Conservation (phyloP, 2,329 filamentous ascomycete species). For the Cytospora mali region DNA sequence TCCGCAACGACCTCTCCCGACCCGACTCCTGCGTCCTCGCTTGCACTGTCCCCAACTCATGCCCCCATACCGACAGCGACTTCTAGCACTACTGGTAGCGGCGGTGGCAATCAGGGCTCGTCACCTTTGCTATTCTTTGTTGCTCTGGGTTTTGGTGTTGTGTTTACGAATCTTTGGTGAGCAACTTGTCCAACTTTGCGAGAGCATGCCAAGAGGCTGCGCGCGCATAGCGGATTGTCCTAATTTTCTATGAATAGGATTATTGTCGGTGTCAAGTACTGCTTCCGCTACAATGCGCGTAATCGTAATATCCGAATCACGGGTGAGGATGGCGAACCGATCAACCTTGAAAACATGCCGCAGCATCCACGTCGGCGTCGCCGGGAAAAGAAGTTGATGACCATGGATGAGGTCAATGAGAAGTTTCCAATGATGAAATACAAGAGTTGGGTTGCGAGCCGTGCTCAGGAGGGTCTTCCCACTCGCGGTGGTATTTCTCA, state of each 20-base stretch:
- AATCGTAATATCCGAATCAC: constrained; percentile 77
- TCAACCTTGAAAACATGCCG: constrained; percentile 84
- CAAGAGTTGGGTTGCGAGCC: constrained; percentile 86
- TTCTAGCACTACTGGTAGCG: constrained; percentile 13
- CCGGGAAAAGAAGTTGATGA: constrained; percentile 98
- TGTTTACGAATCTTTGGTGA: constrained; percentile 98
- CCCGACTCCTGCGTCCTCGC: constrained; percentile 13
- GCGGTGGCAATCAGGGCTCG: constrained; percentile 39
- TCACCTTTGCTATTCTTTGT: constrained; percentile 90
- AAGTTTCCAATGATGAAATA: constrained; percentile 96
- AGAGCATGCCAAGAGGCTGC: not conserved
- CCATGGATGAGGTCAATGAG: constrained; percentile 98
- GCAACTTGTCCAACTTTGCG: constrained; percentile 37
- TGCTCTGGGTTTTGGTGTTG: constrained; percentile 92
- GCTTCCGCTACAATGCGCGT: constrained; percentile 95
- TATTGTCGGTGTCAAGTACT: constrained; percentile 99
- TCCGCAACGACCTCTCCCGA: constrained; percentile 13
- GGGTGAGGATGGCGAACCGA: constrained; percentile 78
- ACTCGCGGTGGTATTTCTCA: constrained; percentile 81
- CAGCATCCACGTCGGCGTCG: constrained; percentile 81
- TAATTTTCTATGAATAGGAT: constrained; percentile 69
- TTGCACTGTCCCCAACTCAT: not conserved
- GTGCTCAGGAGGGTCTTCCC: constrained; percentile 81
- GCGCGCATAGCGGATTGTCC: constrained; percentile 19
- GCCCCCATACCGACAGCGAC: not conserved